Percentiles rank a stretch among this genome's conserved stretches.
Evolutionary conservation across 305 asterid species (phyloP).

Genomic region (Solanum aculeatissimum): DNA sequence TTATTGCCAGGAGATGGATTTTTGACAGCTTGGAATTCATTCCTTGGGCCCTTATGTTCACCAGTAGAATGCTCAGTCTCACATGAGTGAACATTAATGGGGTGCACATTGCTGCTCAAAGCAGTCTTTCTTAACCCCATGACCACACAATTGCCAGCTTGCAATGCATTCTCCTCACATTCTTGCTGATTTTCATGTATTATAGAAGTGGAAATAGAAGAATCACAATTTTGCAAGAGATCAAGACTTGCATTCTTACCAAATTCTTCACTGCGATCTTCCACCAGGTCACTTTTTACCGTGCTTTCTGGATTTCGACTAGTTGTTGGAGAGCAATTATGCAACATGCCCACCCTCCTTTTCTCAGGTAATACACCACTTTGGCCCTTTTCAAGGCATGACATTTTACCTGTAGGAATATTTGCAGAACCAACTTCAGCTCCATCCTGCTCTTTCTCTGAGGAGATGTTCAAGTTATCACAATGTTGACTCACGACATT

Average conservation of each 20-base stretch:
- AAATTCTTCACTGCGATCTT: constrained; percentile 10
- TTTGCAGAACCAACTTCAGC: constrained; percentile 12
- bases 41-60: constrained; percentile 15
- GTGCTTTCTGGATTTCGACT: constrained; percentile 11
- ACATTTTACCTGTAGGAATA: constrained; percentile 21
- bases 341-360: constrained; percentile 20
- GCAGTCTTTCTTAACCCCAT: constrained; percentile 11
- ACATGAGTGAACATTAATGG: constrained; percentile 4
- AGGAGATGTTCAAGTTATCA: constrained; percentile 16
- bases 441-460: constrained; percentile 15
- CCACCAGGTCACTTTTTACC: constrained; percentile 12
- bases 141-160: not conserved
- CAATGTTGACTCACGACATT: constrained; percentile 7
- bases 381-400: constrained; percentile 23
- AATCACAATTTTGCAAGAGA: not conserved
- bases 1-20: constrained; percentile 10
- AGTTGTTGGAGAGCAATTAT: constrained; percentile 19
- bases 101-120: constrained; percentile 5
- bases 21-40: constrained; percentile 15
- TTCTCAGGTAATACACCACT: constrained; percentile 17
- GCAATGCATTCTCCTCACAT: constrained; percentile 12
- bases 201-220: not conserved
- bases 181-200: constrained; percentile 5
- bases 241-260: constrained; percentile 7
- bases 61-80: constrained; percentile 7